Percentiles rank a stretch among this genome's conserved stretches.
Evolutionary conservation across 305 asterid genomes (phyloP).

Genomic region (Fraxinus nigra): DNA sequence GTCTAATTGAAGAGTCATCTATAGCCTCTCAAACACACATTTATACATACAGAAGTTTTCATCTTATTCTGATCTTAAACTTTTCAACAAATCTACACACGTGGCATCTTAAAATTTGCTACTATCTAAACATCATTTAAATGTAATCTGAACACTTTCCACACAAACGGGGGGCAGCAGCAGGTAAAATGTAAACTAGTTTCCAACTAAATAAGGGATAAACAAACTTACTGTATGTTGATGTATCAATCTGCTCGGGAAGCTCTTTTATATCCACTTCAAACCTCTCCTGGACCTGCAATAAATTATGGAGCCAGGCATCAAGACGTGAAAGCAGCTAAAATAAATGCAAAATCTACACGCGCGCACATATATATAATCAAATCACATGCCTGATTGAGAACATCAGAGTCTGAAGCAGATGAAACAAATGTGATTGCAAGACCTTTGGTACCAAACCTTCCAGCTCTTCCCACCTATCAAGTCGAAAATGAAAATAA

Average conservation of each 20-base stretch:
- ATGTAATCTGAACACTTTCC: neutral
- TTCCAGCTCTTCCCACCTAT: conserved; percentile 90
- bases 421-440: conserved; percentile 85
- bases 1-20: neutral
- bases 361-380: neutral
- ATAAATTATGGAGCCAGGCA: neutral
- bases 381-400: conserved; percentile 57
- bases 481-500: neutral
- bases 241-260: conserved; percentile 59
- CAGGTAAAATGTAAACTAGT: neutral
- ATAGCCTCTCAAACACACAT: neutral
- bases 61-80: neutral
- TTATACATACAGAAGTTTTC: neutral
- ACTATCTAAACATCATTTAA: neutral
- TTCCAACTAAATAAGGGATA: neutral
- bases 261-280: conserved; percentile 58
- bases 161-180: neutral
- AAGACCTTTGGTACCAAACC: conserved; percentile 89
- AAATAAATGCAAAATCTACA: neutral
- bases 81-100: neutral
- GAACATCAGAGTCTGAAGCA: conserved; percentile 83
- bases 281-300: conserved; percentile 54
- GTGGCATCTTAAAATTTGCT: neutral
- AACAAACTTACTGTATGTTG: conserved; percentile 46
- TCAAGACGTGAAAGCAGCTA: neutral